Conservation (phyloP, 176 grass and related monocot species). For the Avena sativa region DNA sequence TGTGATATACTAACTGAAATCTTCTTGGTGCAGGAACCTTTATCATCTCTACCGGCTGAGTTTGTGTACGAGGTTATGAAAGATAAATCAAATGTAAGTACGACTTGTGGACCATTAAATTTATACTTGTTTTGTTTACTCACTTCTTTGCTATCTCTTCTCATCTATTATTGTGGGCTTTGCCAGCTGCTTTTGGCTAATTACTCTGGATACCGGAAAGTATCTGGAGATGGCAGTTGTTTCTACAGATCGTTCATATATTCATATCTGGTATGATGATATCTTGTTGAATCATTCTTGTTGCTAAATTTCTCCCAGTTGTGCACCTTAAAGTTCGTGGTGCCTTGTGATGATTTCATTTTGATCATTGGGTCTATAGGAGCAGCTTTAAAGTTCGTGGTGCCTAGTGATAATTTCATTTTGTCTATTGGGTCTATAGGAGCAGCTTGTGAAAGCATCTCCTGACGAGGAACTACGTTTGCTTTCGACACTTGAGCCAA, state of each 20-base stretch:
- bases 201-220: constrained; percentile 1
- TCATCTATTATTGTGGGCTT: neutral
- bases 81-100: constrained; percentile 21
- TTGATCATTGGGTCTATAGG: no score
- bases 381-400: no score
- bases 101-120: neutral
- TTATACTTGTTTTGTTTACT: neutral
- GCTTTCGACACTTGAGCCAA: neutral
- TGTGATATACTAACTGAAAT: neutral
- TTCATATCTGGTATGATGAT: neutral
- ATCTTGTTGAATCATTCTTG: neutral
- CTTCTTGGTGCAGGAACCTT: neutral
- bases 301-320: neutral
- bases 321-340: neutral
- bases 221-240: neutral
- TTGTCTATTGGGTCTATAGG: neutral
- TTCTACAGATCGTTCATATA: constrained; percentile 2
- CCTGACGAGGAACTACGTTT: neutral
- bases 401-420: no score
- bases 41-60: neutral
- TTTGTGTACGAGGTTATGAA: neutral
- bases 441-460: neutral
- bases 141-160: neutral
- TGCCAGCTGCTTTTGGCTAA: constrained; percentile 6
- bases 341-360: neutral